These are phyloP conservation scores for Nemophila menziesii DNA, from an alignment of 257 asterid species.

Conservation along the genomic window DNA sequence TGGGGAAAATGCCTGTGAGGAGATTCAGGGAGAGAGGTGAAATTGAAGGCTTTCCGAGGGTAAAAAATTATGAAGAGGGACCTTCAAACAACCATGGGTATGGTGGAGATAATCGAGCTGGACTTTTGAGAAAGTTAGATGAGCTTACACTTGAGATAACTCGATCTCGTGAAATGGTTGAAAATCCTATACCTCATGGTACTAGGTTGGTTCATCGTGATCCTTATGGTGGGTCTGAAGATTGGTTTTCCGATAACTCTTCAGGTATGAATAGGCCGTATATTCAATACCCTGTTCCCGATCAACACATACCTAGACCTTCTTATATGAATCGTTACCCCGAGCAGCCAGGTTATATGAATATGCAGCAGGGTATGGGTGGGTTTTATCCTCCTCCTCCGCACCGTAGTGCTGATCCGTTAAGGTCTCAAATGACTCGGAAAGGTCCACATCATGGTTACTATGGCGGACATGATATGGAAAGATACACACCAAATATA, in stretches of 20 bases:
- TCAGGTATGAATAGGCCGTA: constrained; percentile 20
- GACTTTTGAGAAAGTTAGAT: constrained; percentile 55
- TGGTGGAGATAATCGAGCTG: constrained; percentile 42
- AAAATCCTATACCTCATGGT: constrained; percentile 32
- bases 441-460: constrained; percentile 28
- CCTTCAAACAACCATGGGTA: constrained; percentile 23
- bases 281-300: constrained; percentile 21
- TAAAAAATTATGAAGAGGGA: constrained; percentile 22
- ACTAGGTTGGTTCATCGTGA: constrained; percentile 32
- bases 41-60: constrained; percentile 14
- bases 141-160: constrained; percentile 47
- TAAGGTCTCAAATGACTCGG: constrained; percentile 32
- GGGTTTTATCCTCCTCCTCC: constrained; percentile 43
- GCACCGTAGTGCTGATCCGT: constrained; percentile 27
- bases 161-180: constrained; percentile 36
- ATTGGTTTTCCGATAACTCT: constrained; percentile 27
- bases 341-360: constrained; percentile 27
- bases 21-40: constrained; percentile 18
- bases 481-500: constrained; percentile 25
- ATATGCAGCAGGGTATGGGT: constrained; percentile 36
- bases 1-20: constrained; percentile 13
- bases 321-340: constrained; percentile 26
- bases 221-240: constrained; percentile 29
- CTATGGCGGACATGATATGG: constrained; percentile 32
- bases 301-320: constrained; percentile 21